Conservation (phyloP, 2,329 filamentous ascomycete species). For the Colletotrichum euphorbiae region DNA sequence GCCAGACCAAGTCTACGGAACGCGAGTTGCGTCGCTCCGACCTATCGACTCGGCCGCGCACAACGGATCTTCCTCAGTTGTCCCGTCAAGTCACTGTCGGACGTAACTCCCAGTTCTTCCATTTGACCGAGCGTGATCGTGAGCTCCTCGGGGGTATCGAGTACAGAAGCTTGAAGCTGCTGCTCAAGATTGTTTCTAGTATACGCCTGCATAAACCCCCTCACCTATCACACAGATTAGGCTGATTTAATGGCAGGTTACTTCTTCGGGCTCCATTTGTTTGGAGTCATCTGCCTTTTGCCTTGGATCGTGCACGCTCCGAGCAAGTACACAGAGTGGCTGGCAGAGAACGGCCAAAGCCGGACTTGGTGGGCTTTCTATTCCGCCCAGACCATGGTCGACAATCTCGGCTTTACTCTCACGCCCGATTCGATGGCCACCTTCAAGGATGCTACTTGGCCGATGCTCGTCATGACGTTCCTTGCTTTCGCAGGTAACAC, state of each 20-base stretch:
- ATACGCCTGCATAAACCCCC: slow-evolving; percentile 30
- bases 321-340: slow-evolving; percentile 54
- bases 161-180: slow-evolving; percentile 61
- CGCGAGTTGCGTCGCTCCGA: neutral
- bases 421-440: slow-evolving; percentile 66
- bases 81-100: slow-evolving; percentile 58
- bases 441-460: slow-evolving; percentile 57
- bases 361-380: slow-evolving; percentile 64
- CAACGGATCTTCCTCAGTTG: slow-evolving; percentile 51
- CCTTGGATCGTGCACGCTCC: slow-evolving; percentile 58
- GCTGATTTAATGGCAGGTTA: slow-evolving; percentile 50
- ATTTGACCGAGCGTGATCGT: slow-evolving; percentile 54
- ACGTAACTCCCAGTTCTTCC: slow-evolving; percentile 59
- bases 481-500: slow-evolving; percentile 66
- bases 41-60: slow-evolving; percentile 14
- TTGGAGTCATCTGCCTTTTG: slow-evolving; percentile 61
- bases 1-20: neutral
- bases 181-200: slow-evolving; percentile 60
- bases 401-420: slow-evolving; percentile 66
- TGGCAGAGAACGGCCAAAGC: slow-evolving; percentile 53
- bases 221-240: neutral
- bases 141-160: slow-evolving; percentile 64
- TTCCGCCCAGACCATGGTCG: slow-evolving; percentile 62
- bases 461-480: slow-evolving; percentile 60
- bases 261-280: slow-evolving; percentile 57